These are phyloP conservation scores for Lycium barbarum DNA, from an alignment of 257 asterid genomes.

Conservation along the genomic window DNA sequence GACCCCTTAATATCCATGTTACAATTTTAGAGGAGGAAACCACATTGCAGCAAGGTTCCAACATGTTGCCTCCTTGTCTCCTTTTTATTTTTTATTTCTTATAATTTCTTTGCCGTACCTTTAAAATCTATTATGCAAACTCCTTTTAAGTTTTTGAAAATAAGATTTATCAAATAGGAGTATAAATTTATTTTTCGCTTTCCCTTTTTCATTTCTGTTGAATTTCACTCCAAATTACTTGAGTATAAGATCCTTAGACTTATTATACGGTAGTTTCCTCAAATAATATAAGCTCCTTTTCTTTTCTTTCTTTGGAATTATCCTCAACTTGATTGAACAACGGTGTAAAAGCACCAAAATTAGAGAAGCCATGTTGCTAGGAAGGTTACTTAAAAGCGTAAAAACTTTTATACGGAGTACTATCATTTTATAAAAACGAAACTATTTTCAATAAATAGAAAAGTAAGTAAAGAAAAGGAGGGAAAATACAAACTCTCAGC, in stretches of 20 bases:
- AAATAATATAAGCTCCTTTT: not conserved
- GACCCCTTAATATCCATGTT: too few species aligned
- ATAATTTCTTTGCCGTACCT: not conserved
- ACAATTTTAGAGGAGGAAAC: not conserved
- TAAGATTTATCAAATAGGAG: not conserved
- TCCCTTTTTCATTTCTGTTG: not conserved
- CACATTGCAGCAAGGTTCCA: not conserved
- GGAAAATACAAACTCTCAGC: not conserved
- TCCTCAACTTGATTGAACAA: not conserved
- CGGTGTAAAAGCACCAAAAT: not conserved
- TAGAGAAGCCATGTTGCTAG: not conserved
- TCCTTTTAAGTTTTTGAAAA: not conserved
- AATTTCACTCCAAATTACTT: not conserved
- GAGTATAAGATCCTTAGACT: not conserved
- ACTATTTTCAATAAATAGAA: not conserved
- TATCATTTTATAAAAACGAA: not conserved
- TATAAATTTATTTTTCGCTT: not conserved
- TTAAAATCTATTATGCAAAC: not conserved
- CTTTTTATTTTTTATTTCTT: not conserved
- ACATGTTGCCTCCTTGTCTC: not conserved
- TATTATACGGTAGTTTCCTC: not conserved
- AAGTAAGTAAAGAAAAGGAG: not conserved
- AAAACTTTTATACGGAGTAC: not conserved
- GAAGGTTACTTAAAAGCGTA: not conserved
- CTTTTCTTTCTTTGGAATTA: not conserved